These are phyloP conservation scores for Plasmodium yoelii DNA, from an alignment of 169 alveolate species.

Conservation along the genomic window DNA sequence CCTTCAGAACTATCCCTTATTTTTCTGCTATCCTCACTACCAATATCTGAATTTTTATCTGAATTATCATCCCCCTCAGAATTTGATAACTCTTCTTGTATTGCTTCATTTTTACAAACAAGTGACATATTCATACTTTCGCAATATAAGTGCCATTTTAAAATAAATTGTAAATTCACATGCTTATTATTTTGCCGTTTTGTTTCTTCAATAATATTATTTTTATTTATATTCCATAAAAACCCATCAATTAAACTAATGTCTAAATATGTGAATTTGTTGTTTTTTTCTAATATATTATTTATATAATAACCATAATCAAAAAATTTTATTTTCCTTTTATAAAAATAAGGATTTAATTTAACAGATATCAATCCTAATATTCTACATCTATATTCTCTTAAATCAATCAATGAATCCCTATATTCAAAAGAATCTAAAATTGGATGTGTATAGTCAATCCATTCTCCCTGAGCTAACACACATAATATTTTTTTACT, in stretches of 20 bases:
- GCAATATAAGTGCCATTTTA: constrained; percentile 80
- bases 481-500: constrained; percentile 81
- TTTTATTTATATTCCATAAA: constrained; percentile 68
- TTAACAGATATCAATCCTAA: constrained; percentile 81
- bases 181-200: constrained; percentile 73
- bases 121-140: constrained; percentile 65
- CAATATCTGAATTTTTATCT: neutral
- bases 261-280: constrained; percentile 28
- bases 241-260: constrained; percentile 29
- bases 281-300: constrained; percentile 38
- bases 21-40: neutral
- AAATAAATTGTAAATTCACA: constrained; percentile 77
- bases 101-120: constrained; percentile 11
- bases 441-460: constrained; percentile 80
- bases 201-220: constrained; percentile 75
- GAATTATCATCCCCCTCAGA: neutral
- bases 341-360: constrained; percentile 78
- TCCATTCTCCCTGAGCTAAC: constrained; percentile 85
- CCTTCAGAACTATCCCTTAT: neutral
- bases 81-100: neutral
- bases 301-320: constrained; percentile 66
- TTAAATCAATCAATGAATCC: constrained; percentile 81
- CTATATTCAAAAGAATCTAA: constrained; percentile 82
- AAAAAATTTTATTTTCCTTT: constrained; percentile 76
- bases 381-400: constrained; percentile 85